Conservation (phyloP, 179 eudicot genomes). For the Beta corolliflora region DNA sequence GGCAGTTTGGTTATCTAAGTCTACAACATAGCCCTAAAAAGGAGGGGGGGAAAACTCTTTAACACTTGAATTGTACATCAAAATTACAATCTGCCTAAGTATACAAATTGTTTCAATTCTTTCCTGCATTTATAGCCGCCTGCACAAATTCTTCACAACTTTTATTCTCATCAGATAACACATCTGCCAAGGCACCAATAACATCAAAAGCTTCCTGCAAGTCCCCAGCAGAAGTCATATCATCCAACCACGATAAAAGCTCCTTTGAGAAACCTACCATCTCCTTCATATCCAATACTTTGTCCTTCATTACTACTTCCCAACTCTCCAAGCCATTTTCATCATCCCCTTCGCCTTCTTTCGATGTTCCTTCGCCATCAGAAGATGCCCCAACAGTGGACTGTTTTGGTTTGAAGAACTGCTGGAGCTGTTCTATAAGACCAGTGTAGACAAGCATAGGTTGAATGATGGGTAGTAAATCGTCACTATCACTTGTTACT, state of each 20-base stretch:
- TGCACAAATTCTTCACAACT: constrained; percentile 85
- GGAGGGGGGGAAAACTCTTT: neutral
- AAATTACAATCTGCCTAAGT: neutral
- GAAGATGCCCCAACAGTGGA: constrained; percentile 21
- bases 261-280: constrained; percentile 86
- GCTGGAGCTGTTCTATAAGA: constrained; percentile 88
- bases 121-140: constrained; percentile 73
- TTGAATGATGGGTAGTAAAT: constrained; percentile 61
- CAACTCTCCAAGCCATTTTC: constrained; percentile 67
- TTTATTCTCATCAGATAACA: constrained; percentile 57
- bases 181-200: constrained; percentile 80
- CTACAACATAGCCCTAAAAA: constrained; percentile 1
- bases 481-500: constrained; percentile 33
- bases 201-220: constrained; percentile 90
- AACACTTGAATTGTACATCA: constrained; percentile 15
- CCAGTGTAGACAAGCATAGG: constrained; percentile 97
- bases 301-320: constrained; percentile 90
- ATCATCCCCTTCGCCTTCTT: constrained; percentile 49
- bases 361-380: constrained; percentile 36
- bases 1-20: neutral
- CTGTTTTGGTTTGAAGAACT: constrained; percentile 69
- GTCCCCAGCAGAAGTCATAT: constrained; percentile 60
- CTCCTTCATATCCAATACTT: constrained; percentile 72
- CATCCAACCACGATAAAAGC: constrained; percentile 77
- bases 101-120: constrained; percentile 35